Base-by-base conservation (phyloP, 140 eudicot species). In the Eryngium alpinum region DNA sequence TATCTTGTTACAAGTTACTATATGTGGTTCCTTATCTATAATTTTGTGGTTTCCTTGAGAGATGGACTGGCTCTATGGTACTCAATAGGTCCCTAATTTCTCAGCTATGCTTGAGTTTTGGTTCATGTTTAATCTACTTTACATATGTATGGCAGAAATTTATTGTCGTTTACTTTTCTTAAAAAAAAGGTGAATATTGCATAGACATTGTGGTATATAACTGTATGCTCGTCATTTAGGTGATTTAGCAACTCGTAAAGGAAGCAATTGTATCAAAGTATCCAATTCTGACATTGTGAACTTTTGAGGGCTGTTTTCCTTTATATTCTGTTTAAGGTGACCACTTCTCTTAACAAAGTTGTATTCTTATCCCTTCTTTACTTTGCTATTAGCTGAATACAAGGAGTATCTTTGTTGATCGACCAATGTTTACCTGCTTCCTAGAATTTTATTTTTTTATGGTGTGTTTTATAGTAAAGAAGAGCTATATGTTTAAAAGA, bases 381-480 rank as follows among this genome's bases (percentile, higher is more conserved):
- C n/a, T n/a, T n/a, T n/a, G n/a, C n/a, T n/a, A n/a, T n/a, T n/a
- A n/a, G n/a, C n/a, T n/a, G n/a, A n/a, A n/a, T n/a, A n/a, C n/a
- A n/a, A n/a, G n/a, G n/a, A n/a, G n/a, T 63, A 63, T 63, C 32
- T 59, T 63, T 63, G 67, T 60, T 60, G 67, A 60, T 60, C 18
- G 10, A 24, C 29, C 67, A 21, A 28, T 60, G n/a, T 7, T 60
- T 28, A 60, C 67, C 9, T 22, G 67, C 72, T 60, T 60, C 29
- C 22, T 10, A 60, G 11, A 15, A 27, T 60, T 29, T 60, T 27
- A 27, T 21, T 60, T 60, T 10, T 1, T 15, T 60, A 28, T 25
- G 67, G 67, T 60, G 22, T 24, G n/a, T 21, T 60, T n/a, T n/a
- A n/a, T n/a, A n/a, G 67, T 21, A 29, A 60, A 24, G 69, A 24